Base-by-base conservation (phyloP, 2,329 filamentous ascomycete genomes). In the Sordariomycetes sp. region DNA sequence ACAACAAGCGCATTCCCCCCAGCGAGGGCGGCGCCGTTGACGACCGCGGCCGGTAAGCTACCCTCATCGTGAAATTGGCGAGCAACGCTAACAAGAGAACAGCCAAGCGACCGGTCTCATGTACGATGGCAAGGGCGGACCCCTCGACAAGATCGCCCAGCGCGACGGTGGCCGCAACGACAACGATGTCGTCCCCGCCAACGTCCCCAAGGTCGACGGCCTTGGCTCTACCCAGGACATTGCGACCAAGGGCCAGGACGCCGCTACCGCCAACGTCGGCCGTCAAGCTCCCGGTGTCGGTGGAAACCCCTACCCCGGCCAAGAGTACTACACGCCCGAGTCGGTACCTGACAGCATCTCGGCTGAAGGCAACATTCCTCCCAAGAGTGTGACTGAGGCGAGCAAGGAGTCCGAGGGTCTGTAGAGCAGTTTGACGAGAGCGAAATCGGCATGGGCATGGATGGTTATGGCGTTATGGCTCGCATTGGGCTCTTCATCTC, bases 11-110 rank as follows among this genome's bases (percentile, higher is more conserved):
- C 8, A 66, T 68, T 19, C 61, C 63, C 12, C 57, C 57, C 3
- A 55, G 58, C 38, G 64, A 68, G 46, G 64, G 64, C 19, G 64
- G 64, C 12, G 51, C 55, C 6, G 40, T 63, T 0, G 64, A 69
- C 35, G 57, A 60, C 24, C 59, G 53, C 12, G 64, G 65, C 39
- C 55, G 63, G 66, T 66, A 55, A 43, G 58, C 8, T 15, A 12
- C 6, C 20, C 24, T 14, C 15, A 18, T 20, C 4, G 4, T 28
- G 8, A 7, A 18, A 16, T 4, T 10, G 9, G 33, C 29, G 19
- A 25, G 21, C 16, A 33, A 4, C 12, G n/a, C 41, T 47, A 32
- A 50, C 39, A 39, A 10, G 32, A 18, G 6, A 4, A 2, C 21
- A 68, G 65, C 39, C 58, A 65, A 60, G 53, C 63, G 14, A 56